Percentiles rank a stretch among this genome's conserved stretches.
Conservation (phyloP, 768 basidiomycete species). For the Dioszegia crocea region DNA sequence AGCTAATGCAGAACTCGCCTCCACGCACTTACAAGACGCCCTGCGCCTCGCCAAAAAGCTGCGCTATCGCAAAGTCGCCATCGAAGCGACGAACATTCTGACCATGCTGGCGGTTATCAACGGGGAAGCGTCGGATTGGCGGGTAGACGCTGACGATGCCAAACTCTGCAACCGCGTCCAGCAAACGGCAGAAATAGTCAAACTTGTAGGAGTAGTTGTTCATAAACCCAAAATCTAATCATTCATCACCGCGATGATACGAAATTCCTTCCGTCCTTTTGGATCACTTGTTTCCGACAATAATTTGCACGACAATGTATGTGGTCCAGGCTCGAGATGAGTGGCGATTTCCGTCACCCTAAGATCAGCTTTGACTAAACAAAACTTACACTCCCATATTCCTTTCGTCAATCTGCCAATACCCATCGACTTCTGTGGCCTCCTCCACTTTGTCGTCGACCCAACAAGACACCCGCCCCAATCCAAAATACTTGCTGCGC, state of each 20-base stretch:
- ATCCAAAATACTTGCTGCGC: slow-evolving; percentile 20
- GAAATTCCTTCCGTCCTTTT: slow-evolving; percentile 40
- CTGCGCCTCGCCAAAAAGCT: slow-evolving; percentile 11
- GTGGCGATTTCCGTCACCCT: slow-evolving; percentile 31
- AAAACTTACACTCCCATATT: slow-evolving; percentile 45
- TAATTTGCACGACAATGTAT: slow-evolving; percentile 42
- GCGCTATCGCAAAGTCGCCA: slow-evolving; percentile 9
- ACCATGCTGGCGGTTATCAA: slow-evolving; percentile 11
- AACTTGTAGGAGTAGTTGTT: background rate
- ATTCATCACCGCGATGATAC: slow-evolving; percentile 41
- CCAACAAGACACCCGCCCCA: slow-evolving; percentile 42
- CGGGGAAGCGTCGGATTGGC: background rate
- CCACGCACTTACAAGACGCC: slow-evolving; percentile 9
- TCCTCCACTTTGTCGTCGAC: slow-evolving; percentile 28
- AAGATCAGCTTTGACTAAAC: background rate
- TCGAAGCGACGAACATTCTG: slow-evolving; percentile 12
- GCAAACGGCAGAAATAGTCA: background rate
- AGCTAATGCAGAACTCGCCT: slow-evolving; percentile 7
- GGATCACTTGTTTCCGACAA: slow-evolving; percentile 42
- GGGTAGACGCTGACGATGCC: background rate
- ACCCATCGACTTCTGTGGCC: slow-evolving; percentile 30
- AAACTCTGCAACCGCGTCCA: background rate
- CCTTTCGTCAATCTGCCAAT: slow-evolving; percentile 37
- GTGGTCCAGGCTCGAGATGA: slow-evolving; percentile 32
- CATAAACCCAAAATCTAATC: slow-evolving; percentile 19